These are phyloP conservation scores for Termitomyces sp. DNA, from an alignment of 768 basidiomycete species.

Conservation along the genomic window DNA sequence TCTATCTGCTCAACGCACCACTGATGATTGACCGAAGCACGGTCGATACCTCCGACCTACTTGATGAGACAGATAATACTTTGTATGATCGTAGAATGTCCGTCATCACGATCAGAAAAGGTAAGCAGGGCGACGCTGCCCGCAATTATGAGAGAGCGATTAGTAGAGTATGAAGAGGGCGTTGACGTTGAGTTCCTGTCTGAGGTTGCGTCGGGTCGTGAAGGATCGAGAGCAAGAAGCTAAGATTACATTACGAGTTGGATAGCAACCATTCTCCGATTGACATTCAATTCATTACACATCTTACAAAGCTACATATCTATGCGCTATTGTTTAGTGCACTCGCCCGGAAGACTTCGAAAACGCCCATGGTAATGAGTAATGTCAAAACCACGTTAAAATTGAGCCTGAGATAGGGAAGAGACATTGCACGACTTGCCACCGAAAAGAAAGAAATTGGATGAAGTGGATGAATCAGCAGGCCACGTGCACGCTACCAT, in stretches of 20 bases:
- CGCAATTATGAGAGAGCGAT: not conserved
- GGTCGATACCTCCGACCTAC: slow-evolving; percentile 37
- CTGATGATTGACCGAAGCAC: slow-evolving; percentile 48
- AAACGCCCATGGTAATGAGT: not conserved
- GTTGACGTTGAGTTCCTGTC: not conserved
- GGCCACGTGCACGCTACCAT: not conserved
- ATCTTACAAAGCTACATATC: slow-evolving; percentile 12
- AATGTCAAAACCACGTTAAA: not conserved
- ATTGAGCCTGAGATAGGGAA: not conserved
- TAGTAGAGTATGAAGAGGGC: not conserved
- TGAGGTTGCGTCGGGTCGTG: slow-evolving; percentile 7
- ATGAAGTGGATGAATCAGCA: not conserved
- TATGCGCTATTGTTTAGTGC: not conserved
- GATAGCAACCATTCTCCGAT: slow-evolving; percentile 7
- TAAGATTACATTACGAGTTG: slow-evolving; percentile 1
- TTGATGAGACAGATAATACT: slow-evolving; percentile 40
- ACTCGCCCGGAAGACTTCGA: slow-evolving; percentile 1
- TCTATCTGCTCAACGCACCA: slow-evolving; percentile 26
- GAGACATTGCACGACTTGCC: not conserved
- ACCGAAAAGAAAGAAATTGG: not conserved
- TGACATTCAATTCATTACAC: slow-evolving; percentile 12
- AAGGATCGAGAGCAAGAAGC: slow-evolving; percentile 6
- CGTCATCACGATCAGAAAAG: slow-evolving; percentile 31
- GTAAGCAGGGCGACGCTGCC: slow-evolving; percentile 4
- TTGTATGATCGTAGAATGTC: slow-evolving; percentile 40